Evolutionary conservation across 192 early-diverging fungal genomes (phyloP).

Genomic region (Coemansia sp.): DNA sequence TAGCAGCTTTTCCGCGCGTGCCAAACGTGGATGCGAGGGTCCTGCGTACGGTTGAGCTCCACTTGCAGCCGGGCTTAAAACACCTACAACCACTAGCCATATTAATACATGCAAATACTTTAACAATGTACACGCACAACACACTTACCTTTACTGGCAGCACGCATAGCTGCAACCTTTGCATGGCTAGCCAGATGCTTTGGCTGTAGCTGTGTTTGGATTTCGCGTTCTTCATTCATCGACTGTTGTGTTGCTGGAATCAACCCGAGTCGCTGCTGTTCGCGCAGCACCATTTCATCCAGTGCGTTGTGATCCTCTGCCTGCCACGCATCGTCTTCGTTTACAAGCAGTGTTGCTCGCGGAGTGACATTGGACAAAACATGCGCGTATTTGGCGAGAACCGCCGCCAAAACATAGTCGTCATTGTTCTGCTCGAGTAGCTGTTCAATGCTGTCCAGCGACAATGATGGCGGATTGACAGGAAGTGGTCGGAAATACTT

Average conservation of each 20-base stretch:
- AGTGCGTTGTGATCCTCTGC: conserved; percentile 12
- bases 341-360: conserved; percentile 38
- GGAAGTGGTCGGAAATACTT: conserved; percentile 52
- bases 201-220: too few relatives aligned
- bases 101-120: too few relatives aligned
- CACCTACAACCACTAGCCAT: neutral
- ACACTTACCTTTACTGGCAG: too few relatives aligned
- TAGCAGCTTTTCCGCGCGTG: neutral
- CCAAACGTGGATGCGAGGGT: too few relatives aligned
- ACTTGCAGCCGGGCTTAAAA: neutral
- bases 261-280: conserved; percentile 32
- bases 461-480: conserved; percentile 11
- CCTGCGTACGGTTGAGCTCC: too few relatives aligned
- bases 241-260: neutral
- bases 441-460: neutral
- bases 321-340: conserved; percentile 30
- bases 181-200: too few relatives aligned
- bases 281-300: conserved; percentile 6
- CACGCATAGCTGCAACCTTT: too few relatives aligned
- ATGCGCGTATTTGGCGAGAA: conserved; percentile 11
- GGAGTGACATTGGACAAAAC: conserved; percentile 19
- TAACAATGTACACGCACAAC: too few relatives aligned
- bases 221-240: too few relatives aligned
- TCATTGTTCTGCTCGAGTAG: conserved; percentile 19
- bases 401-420: conserved; percentile 22